Evolutionary conservation across 2,329 filamentous ascomycete species (phyloP).

Genomic region (Trichoderma breve): DNA sequence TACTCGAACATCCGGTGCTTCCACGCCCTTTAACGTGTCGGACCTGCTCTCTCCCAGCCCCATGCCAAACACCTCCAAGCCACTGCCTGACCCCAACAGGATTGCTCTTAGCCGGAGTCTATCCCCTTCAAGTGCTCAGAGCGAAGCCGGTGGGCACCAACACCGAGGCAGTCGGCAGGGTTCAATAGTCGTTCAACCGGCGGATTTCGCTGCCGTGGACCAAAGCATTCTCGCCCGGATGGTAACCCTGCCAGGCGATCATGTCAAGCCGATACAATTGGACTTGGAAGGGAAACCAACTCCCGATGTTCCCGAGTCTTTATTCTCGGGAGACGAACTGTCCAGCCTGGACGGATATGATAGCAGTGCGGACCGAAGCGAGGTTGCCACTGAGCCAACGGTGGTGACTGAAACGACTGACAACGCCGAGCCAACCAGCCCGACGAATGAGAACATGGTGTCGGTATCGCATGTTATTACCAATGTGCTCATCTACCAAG

Average conservation of each 20-base stretch:
- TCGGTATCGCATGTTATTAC: constrained; percentile 77
- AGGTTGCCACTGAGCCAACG: constrained; percentile 25
- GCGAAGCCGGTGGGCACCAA: constrained; percentile 25
- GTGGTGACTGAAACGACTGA: constrained; percentile 26
- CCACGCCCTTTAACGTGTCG: constrained; percentile 29
- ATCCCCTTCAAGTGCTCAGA: constrained; percentile 40
- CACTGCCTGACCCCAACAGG: constrained; percentile 34
- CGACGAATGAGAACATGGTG: constrained; percentile 41
- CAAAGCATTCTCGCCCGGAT: constrained; percentile 58
- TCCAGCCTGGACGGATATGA: constrained; percentile 24
- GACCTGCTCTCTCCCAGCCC: constrained; percentile 32
- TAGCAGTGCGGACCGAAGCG: constrained; percentile 21
- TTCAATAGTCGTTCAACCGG: constrained; percentile 49
- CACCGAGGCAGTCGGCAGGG: constrained; percentile 34
- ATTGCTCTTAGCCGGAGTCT: constrained; percentile 39
- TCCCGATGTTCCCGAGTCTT: constrained; percentile 26
- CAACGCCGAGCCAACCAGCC: constrained; percentile 18
- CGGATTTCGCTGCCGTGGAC: constrained; percentile 62
- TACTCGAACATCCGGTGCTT: constrained; percentile 32
- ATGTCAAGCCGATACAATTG: constrained; percentile 48
- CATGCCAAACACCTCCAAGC: constrained; percentile 42
- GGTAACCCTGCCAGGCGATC: constrained; percentile 48
- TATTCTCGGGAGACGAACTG: constrained; percentile 21
- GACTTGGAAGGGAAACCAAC: constrained; percentile 39
- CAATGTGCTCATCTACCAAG: constrained; percentile 75